A percentile compares a stretch with the other conserved stretches of the same genome.
Conservation (phyloP, 495 filamentous ascomycete species). For the Durotheca rogersii region DNA sequence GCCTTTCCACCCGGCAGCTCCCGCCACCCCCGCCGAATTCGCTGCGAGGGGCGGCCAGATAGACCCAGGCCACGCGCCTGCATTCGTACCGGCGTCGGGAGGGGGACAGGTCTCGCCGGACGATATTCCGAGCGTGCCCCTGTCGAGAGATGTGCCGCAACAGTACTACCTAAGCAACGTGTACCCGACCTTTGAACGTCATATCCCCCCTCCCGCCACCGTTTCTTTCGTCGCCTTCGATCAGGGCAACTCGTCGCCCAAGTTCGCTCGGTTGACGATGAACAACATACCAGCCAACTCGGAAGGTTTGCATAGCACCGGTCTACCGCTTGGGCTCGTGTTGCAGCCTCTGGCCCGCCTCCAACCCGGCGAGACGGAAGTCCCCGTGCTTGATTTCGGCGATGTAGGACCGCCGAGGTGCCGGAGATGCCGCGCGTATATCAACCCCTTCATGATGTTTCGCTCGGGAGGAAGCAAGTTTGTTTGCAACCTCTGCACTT, state of each 20-base stretch:
- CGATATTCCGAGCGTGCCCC: slow-evolving; percentile 88
- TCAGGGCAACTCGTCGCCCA: slow-evolving; percentile 95
- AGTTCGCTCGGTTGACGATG: slow-evolving; percentile 85
- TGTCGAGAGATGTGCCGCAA: slow-evolving; percentile 76
- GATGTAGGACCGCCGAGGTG: slow-evolving; percentile 89
- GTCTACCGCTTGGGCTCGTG: slow-evolving; percentile 81
- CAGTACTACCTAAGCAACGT: slow-evolving; percentile 82
- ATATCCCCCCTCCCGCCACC: slow-evolving; percentile 84
- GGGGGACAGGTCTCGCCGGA: slow-evolving; percentile 85
- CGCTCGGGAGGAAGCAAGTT: slow-evolving; percentile 91
- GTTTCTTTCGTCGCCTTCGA: slow-evolving; percentile 89
- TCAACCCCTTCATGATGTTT: slow-evolving; percentile 99
- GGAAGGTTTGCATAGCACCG: slow-evolving; percentile 76
- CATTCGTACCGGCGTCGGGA: slow-evolving; percentile 50
- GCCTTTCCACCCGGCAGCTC: slow-evolving; percentile 56
- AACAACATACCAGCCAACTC: slow-evolving; percentile 85
- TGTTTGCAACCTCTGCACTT: slow-evolving; percentile 97
- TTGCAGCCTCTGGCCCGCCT: slow-evolving; percentile 85
- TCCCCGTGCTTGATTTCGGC: slow-evolving; percentile 94
- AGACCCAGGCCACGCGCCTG: slow-evolving; percentile 35
- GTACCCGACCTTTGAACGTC: slow-evolving; percentile 91
- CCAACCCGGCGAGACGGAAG: slow-evolving; percentile 79
- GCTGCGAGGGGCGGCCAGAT: slow-evolving; percentile 50
- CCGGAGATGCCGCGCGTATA: slow-evolving; percentile 90
- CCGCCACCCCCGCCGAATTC: slow-evolving; percentile 57